Evolutionary conservation across 2,329 filamentous ascomycete genomes (phyloP).

Genomic region (Pseudogymnoascus sp.): DNA sequence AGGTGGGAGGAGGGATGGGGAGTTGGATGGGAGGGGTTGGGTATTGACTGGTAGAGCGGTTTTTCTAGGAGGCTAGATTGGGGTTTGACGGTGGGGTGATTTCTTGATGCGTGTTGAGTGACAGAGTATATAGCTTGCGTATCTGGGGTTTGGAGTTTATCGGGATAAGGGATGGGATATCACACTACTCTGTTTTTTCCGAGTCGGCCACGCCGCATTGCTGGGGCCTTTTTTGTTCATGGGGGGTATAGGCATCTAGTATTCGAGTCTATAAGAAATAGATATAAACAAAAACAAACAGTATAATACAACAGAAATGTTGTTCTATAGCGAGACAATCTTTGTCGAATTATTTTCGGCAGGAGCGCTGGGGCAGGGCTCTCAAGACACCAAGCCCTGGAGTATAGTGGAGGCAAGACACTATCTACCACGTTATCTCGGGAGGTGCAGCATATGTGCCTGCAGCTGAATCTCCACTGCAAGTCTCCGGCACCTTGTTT

Average conservation of each 20-base stretch:
- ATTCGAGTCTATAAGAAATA: neutral
- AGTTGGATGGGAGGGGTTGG: neutral
- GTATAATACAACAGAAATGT: neutral
- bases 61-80: neutral
- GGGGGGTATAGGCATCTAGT: neutral
- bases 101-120: neutral
- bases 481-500: neutral
- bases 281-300: neutral
- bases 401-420: neutral
- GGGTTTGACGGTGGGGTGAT: neutral
- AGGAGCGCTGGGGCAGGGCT: neutral
- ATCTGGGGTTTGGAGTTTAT: neutral
- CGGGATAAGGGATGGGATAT: neutral
- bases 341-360: neutral
- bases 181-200: neutral
- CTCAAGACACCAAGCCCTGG: neutral
- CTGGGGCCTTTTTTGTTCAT: neutral
- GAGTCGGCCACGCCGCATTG: conserved; percentile 1
- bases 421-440: neutral
- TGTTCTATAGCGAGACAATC: neutral
- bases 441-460: neutral
- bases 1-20: conserved; percentile 11
- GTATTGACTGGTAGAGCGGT: conserved; percentile 3
- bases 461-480: neutral
- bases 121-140: neutral